Percentiles rank a stretch among this genome's conserved stretches.
phyloP scores from a whole-genome alignment of 441 rosid genomes.

The Gossypium schwendimanii region DNA sequence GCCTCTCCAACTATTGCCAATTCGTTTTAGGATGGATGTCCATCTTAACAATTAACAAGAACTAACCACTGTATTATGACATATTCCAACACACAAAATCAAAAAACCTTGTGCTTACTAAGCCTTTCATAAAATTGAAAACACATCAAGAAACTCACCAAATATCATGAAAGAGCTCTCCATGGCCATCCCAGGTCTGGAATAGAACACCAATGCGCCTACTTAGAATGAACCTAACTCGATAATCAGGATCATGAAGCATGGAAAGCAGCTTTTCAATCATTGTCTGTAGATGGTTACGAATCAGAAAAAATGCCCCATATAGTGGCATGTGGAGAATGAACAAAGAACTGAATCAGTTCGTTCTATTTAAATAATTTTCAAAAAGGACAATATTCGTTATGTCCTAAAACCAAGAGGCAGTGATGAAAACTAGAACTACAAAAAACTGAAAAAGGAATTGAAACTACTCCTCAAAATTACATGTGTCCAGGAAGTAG shows the following conservation, averaged over 20 bases:
- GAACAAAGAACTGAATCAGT: not conserved
- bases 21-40: not conserved
- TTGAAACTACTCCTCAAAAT: slow-evolving; percentile 5
- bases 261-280: slow-evolving; percentile 62
- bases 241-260: slow-evolving; percentile 86
- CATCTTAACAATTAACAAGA: not conserved
- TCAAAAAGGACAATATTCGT: not conserved
- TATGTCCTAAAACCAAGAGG: not conserved
- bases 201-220: slow-evolving; percentile 77
- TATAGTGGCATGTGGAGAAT: not conserved
- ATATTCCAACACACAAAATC: not conserved
- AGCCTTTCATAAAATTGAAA: not conserved
- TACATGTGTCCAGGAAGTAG: not conserved
- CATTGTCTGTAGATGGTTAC: slow-evolving; percentile 53
- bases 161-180: slow-evolving; percentile 83
- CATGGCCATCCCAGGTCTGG: slow-evolving; percentile 99
- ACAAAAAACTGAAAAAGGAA: not conserved
- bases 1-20: not conserved
- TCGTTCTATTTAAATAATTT: not conserved
- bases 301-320: slow-evolving; percentile 19
- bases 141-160: slow-evolving; percentile 48
- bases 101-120: not conserved
- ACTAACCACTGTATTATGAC: not conserved
- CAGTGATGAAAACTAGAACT: not conserved
- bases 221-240: slow-evolving; percentile 73